Conservation (phyloP, 345 rosid species). For the Populus nigra region DNA sequence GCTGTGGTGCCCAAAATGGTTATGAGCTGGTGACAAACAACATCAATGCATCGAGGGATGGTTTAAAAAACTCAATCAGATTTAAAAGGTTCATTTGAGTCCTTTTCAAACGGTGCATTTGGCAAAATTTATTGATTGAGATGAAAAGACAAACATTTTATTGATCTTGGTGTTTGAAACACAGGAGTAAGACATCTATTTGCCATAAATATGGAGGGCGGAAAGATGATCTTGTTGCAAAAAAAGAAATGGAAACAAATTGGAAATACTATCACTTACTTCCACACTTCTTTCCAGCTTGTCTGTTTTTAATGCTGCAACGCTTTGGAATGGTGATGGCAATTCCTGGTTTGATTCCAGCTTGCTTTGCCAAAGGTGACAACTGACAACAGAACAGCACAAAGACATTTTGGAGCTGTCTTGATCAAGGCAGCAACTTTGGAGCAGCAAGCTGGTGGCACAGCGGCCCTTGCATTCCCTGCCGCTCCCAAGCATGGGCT, state of each 20-base stretch:
- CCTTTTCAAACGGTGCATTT: too few relatives aligned
- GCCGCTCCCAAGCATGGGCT: conserved; percentile 75
- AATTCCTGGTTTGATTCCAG: conserved; percentile 70
- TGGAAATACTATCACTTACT: conserved; percentile 34
- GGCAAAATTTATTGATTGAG: too few relatives aligned
- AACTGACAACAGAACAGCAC: conserved; percentile 68
- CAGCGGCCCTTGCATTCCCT: conserved; percentile 42
- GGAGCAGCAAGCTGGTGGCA: conserved; percentile 66
- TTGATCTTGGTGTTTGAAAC: too few relatives aligned
- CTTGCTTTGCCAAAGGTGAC: conserved; percentile 76
- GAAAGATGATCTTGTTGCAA: background rate
- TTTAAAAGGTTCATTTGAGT: too few relatives aligned
- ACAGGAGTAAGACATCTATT: too few relatives aligned
- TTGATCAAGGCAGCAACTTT: conserved; percentile 60
- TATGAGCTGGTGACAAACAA: too few relatives aligned
- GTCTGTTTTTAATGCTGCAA: conserved; percentile 73
- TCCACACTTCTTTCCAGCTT: conserved; percentile 76
- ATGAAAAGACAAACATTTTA: too few relatives aligned
- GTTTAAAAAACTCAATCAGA: too few relatives aligned
- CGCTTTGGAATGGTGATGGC: conserved; percentile 77
- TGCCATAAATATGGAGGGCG: too few relatives aligned
- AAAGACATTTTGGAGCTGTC: conserved; percentile 71
- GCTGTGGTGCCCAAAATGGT: too few relatives aligned
- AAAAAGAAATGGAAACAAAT: background rate
- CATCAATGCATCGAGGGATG: too few relatives aligned